phyloP scores from a whole-genome alignment of 176 grass and related monocot genomes.

The Oryza coarctata region DNA sequence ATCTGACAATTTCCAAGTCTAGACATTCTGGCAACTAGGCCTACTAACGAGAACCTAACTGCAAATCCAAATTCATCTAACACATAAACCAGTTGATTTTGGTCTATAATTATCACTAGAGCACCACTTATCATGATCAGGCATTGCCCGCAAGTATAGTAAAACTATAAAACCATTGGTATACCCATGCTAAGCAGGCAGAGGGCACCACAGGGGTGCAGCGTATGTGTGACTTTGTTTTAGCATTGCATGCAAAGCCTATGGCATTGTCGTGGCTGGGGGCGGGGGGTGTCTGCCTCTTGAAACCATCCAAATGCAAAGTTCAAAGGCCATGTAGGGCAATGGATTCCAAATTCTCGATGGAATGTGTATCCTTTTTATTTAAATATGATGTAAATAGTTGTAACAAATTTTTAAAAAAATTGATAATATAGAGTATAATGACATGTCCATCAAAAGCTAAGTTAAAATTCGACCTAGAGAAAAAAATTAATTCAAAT shows the following conservation, averaged over 20 bases:
- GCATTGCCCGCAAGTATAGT: neutral
- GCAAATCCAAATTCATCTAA: neutral
- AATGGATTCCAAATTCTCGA: too few species aligned
- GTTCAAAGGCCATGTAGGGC: slow-evolving; percentile 17
- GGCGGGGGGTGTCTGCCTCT: neutral
- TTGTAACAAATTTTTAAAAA: too few species aligned
- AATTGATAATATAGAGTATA: too few species aligned
- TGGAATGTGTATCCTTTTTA: too few species aligned
- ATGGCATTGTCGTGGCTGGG: neutral
- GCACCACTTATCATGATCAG: neutral
- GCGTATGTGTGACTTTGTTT: neutral
- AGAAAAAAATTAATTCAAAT: too few species aligned
- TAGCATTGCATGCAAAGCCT: slow-evolving; percentile 31
- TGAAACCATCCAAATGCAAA: slow-evolving; percentile 34
- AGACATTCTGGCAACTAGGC: too few species aligned
- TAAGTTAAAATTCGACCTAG: too few species aligned
- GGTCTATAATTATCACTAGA: neutral
- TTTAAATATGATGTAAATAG: too few species aligned
- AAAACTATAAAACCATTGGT: neutral
- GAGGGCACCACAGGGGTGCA: neutral
- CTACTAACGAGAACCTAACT: neutral
- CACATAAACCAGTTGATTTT: neutral
- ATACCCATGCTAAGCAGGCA: neutral
- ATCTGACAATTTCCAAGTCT: neutral
- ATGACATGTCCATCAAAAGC: too few species aligned